Conservation (phyloP, 208 protist genomes). For the Wallacemonas rigidus region DNA sequence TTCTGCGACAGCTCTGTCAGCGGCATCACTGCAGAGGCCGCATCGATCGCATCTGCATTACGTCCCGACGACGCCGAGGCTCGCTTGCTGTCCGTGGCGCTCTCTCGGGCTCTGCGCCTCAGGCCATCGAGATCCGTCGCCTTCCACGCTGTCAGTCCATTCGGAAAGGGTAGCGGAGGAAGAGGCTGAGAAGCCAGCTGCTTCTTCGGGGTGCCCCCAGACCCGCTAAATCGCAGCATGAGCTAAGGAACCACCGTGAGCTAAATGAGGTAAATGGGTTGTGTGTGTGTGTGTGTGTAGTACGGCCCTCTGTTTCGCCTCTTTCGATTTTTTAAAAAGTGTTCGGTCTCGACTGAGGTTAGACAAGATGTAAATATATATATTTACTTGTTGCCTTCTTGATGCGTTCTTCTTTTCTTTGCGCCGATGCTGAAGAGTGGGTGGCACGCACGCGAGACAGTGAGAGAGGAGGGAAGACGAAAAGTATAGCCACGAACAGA, state of each 20-base stretch:
- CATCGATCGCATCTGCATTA: slow-evolving; percentile 26
- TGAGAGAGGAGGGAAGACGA: background rate
- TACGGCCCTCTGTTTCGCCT: background rate
- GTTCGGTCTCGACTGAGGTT: too few species aligned
- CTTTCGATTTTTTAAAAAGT: too few species aligned
- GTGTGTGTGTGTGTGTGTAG: background rate
- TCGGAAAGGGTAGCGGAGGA: slow-evolving; percentile 42
- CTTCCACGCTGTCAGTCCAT: slow-evolving; percentile 70
- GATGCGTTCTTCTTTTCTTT: too few species aligned
- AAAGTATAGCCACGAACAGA: background rate
- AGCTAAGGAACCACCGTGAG: too few species aligned
- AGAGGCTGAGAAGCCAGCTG: slow-evolving; percentile 21
- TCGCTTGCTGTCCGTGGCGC: background rate
- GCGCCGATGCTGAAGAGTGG: too few species aligned
- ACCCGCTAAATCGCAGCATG: background rate
- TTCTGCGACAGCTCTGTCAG: slow-evolving; percentile 27
- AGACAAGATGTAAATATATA: too few species aligned
- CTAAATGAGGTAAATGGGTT: too few species aligned
- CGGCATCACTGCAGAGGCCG: slow-evolving; percentile 15
- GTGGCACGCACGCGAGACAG: too few species aligned
- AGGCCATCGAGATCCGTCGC: slow-evolving; percentile 38
- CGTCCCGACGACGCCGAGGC: background rate
- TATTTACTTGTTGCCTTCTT: too few species aligned
- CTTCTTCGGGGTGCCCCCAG: slow-evolving; percentile 11
- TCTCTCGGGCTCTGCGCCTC: slow-evolving; percentile 11